Percentiles rank a stretch among this genome's conserved stretches.
Evolutionary conservation across 306 rosid species (phyloP).

Genomic region (Cajanus cajan): DNA sequence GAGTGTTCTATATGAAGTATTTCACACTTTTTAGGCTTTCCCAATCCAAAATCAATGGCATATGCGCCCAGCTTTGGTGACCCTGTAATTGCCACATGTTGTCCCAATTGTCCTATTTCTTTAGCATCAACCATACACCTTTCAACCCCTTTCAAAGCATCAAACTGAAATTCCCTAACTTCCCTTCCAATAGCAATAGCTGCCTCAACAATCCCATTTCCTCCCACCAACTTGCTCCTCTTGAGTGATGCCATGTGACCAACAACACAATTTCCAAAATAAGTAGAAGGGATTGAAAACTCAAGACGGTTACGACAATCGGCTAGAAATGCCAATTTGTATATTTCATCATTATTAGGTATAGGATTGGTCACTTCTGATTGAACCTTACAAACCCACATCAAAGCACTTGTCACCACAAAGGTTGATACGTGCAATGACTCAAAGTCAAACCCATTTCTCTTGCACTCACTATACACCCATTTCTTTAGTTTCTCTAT

Average conservation of each 20-base stretch:
- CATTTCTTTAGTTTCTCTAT: not conserved
- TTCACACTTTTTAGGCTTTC: not conserved
- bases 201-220: not conserved
- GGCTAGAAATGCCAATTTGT: not conserved
- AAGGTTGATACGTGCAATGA: not conserved
- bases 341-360: not conserved
- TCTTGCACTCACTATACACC: not conserved
- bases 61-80: not conserved
- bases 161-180: not conserved
- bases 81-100: not conserved
- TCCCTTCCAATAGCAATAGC: not conserved
- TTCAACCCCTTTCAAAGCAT: not conserved
- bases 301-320: not conserved
- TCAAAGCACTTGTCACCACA: not conserved
- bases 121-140: not conserved
- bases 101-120: rapidly evolving
- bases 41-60: not conserved
- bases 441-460: not conserved
- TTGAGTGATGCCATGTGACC: not conserved
- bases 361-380: not conserved
- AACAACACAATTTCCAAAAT: not conserved
- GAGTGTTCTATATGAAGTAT: not conserved
- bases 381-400: not conserved
- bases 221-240: not conserved
- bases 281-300: not conserved